phyloP scores from a whole-genome alignment of 2,329 filamentous ascomycete genomes.

The Dothideomycetidae sp. region DNA sequence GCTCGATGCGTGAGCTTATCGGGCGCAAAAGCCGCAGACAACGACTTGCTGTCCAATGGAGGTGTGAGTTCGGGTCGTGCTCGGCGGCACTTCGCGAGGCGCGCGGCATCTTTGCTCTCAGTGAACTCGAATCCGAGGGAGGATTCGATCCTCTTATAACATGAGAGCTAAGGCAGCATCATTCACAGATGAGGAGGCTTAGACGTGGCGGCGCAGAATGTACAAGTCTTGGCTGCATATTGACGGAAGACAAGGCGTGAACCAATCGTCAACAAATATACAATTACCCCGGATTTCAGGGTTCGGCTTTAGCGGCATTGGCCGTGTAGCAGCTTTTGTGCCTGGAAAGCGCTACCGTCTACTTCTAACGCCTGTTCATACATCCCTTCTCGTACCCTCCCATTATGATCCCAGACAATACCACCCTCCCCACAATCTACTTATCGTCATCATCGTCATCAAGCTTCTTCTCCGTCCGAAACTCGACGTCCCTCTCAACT shows the following conservation, averaged over 20 bases:
- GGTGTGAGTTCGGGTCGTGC: too few species aligned
- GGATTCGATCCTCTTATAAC: too few species aligned
- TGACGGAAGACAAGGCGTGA: too few species aligned
- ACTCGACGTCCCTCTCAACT: conserved; percentile 33
- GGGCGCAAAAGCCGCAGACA: conserved; percentile 31
- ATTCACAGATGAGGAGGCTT: too few species aligned
- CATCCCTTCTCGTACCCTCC: conserved; percentile 9
- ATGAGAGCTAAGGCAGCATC: too few species aligned
- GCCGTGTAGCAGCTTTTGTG: conserved; percentile 5
- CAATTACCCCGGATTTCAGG: conserved; percentile 4
- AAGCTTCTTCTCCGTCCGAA: conserved; percentile 24
- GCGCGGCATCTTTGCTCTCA: too few species aligned
- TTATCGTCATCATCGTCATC: conserved; percentile 17
- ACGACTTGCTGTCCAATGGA: conserved; percentile 27
- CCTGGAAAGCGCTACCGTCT: conserved; percentile 11
- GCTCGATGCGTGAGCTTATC: conserved; percentile 27
- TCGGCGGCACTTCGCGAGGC: too few species aligned
- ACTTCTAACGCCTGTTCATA: conserved; percentile 1
- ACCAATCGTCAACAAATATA: conserved; percentile 7
- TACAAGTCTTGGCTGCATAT: too few species aligned
- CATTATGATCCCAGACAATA: conserved; percentile 1
- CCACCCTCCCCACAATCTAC: neutral
- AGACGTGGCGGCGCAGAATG: too few species aligned
- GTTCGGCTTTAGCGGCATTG: conserved; percentile 1
- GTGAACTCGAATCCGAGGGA: too few species aligned